Conservation (phyloP, 2,329 filamentous ascomycete genomes). For the Exutisphaerella laricina region DNA sequence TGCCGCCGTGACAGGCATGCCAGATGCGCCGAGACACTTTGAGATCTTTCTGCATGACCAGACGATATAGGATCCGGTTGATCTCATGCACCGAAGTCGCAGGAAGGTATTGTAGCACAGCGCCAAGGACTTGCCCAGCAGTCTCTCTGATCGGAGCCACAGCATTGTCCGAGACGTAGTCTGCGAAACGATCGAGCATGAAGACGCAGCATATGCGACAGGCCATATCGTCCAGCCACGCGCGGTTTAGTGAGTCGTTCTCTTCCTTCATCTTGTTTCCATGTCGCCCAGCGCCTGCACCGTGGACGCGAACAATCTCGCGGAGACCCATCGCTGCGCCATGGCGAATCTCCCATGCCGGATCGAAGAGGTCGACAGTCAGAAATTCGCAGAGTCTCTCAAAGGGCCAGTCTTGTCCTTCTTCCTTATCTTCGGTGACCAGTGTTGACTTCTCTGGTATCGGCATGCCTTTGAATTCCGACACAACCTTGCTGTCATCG, state of each 20-base stretch:
- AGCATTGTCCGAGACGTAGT: constrained; percentile 96
- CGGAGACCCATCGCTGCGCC: constrained; percentile 92
- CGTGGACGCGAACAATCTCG: constrained; percentile 88
- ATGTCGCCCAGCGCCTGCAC: constrained; percentile 74
- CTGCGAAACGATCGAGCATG: constrained; percentile 95
- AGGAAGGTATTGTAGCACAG: constrained; percentile 78
- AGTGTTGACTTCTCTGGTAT: constrained; percentile 81
- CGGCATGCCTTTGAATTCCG: constrained; percentile 85
- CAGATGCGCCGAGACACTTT: constrained; percentile 69
- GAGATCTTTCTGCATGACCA: constrained; percentile 87
- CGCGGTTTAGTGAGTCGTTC: constrained; percentile 73
- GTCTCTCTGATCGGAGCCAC: constrained; percentile 95
- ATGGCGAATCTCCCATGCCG: constrained; percentile 91
- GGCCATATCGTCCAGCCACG: constrained; percentile 91
- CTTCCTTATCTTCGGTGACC: constrained; percentile 67
- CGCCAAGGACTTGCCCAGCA: constrained; percentile 87
- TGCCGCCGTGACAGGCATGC: constrained; percentile 95
- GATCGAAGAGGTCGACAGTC: constrained; percentile 87
- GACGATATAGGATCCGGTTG: constrained; percentile 75
- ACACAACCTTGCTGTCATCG: constrained; percentile 86
- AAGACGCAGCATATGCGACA: constrained; percentile 92
- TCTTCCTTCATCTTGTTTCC: constrained; percentile 63
- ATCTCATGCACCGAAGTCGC: constrained; percentile 73
- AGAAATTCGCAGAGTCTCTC: constrained; percentile 91
- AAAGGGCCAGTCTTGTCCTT: constrained; percentile 87